Percentiles rank a stretch among this genome's conserved stretches.
Evolutionary conservation across 139 green algal genomes (phyloP).

Genomic region (Asterochloris sp.): DNA sequence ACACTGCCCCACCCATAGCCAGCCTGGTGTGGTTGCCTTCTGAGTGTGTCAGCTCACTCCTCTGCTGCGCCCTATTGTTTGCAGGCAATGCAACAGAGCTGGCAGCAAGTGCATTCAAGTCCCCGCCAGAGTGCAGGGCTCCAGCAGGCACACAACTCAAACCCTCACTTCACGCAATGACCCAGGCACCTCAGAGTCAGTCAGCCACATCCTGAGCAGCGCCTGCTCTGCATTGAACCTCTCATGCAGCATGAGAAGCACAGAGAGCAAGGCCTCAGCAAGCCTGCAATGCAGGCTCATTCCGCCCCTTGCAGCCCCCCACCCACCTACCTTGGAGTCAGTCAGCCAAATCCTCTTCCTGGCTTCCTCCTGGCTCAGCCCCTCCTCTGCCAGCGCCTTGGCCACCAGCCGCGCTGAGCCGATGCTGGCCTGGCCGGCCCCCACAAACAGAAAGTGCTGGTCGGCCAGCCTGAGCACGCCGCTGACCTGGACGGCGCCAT

Average conservation of each 20-base stretch:
- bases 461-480: constrained; percentile 32
- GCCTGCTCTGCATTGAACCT: background rate
- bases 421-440: constrained; percentile 63
- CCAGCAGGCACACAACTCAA: no score
- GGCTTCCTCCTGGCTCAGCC: constrained; percentile 19
- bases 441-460: constrained; percentile 58
- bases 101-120: no score
- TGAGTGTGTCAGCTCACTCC: no score
- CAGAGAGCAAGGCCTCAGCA: no score
- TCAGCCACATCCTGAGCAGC: background rate
- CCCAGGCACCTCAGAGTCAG: background rate
- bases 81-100: no score
- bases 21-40: no score
- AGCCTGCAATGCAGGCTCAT: no score
- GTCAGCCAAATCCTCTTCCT: constrained; percentile 28
- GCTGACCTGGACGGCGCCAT: constrained; percentile 25
- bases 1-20: no score
- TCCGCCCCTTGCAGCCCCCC: background rate
- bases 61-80: no score
- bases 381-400: constrained; percentile 29
- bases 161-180: no score
- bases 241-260: background rate
- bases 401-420: constrained; percentile 42
- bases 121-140: no score
- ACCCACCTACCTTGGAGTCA: constrained; percentile 25